Percentiles rank a stretch among this genome's conserved stretches.
Conservation (phyloP, 805 yeast species). For the Pichia nakasei region DNA sequence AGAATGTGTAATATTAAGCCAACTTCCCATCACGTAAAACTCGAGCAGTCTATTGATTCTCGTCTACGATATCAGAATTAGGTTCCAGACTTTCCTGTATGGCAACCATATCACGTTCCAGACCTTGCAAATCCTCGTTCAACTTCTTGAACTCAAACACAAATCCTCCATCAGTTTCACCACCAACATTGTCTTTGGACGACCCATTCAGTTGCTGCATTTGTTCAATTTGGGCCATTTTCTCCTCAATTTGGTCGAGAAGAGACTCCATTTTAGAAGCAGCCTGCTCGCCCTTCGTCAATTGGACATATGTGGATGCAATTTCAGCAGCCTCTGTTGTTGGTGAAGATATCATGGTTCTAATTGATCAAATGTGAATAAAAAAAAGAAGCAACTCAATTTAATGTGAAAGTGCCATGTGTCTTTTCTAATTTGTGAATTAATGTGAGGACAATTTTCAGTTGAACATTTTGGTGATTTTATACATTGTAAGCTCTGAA, state of each 20-base stretch:
- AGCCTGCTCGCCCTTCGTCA: constrained; percentile 9
- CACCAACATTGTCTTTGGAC: neutral
- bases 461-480: too few relatives aligned
- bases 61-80: neutral
- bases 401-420: too few relatives aligned
- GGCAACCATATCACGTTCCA: constrained; percentile 1
- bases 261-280: constrained; percentile 44
- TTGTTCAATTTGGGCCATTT: constrained; percentile 45
- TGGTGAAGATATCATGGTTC: neutral
- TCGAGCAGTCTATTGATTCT: constrained; percentile 43
- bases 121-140: constrained; percentile 5
- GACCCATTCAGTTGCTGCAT: neutral
- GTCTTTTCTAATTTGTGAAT: neutral
- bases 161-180: neutral
- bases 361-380: too few relatives aligned
- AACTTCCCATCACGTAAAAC: too few relatives aligned
- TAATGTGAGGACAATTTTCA: too few relatives aligned
- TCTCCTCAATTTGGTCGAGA: constrained; percentile 56
- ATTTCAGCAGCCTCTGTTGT: neutral
- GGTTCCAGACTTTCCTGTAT: neutral
- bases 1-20: too few relatives aligned
- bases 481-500: too few relatives aligned
- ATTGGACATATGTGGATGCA: constrained; percentile 4
- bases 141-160: constrained; percentile 5
- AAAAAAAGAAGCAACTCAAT: neutral